A percentile compares a stretch with the other conserved stretches of the same genome.
Conservation (phyloP, 805 yeast species). For the Metschnikowia colocasiae region DNA sequence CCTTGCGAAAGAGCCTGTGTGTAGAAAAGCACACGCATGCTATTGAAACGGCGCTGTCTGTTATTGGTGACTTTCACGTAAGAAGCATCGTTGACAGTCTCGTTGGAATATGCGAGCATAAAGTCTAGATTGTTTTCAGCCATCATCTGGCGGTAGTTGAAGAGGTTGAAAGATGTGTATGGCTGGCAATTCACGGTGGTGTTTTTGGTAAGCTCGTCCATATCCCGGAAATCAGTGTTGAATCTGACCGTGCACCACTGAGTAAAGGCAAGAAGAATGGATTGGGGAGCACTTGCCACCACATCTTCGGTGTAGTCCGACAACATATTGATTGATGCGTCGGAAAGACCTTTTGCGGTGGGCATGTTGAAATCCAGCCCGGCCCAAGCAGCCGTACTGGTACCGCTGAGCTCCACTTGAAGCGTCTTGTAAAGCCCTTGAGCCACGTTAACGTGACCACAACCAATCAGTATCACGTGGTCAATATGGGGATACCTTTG, state of each 20-base stretch:
- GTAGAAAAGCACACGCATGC: conserved; percentile 28
- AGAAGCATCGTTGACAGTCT: conserved; percentile 14
- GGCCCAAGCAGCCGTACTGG: conserved; percentile 17
- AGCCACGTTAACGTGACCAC: conserved; percentile 51
- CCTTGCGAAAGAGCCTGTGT: conserved; percentile 28
- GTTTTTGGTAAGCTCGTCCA: conserved; percentile 2
- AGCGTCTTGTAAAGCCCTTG: conserved; percentile 46
- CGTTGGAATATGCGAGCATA: conserved; percentile 48
- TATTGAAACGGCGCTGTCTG: conserved; percentile 17
- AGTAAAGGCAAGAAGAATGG: conserved; percentile 23
- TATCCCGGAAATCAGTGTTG: conserved; percentile 7
- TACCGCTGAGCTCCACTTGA: conserved; percentile 17
- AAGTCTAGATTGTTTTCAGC: conserved; percentile 38
- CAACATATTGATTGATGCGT: conserved; percentile 46
- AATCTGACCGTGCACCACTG: conserved; percentile 13
- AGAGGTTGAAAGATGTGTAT: conserved; percentile 20
- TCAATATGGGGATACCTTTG: conserved; percentile 7
- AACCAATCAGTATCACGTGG: conserved; percentile 41
- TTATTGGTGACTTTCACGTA: conserved; percentile 15
- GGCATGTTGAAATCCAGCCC: conserved; percentile 4
- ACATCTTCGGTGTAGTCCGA: conserved; percentile 44
- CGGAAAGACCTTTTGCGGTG: conserved; percentile 32
- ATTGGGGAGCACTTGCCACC: conserved; percentile 49
- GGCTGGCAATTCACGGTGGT: conserved; percentile 7
- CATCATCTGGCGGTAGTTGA: conserved; percentile 46